Percentiles rank a stretch among this genome's conserved stretches.
These are phyloP conservation scores for Nannochloropsis salina DNA, from an alignment of 108 stramenopile species.

Conservation along the genomic window DNA sequence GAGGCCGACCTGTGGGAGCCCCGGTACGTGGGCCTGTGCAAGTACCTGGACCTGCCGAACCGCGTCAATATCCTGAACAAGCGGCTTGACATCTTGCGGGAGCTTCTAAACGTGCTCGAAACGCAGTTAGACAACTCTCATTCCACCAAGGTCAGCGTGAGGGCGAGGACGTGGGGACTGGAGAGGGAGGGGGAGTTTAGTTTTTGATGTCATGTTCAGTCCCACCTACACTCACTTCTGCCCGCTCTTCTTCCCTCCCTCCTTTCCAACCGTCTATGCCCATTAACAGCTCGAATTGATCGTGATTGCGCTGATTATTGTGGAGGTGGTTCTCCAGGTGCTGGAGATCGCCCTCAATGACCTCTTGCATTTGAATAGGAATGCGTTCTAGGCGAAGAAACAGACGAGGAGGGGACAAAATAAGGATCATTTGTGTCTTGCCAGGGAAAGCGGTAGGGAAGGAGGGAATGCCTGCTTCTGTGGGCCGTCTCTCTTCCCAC, in stretches of 20 bases:
- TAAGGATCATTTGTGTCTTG: too few relatives aligned
- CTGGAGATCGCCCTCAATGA: slow-evolving; percentile 13
- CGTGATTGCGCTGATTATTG: slow-evolving; percentile 53
- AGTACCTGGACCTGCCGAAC: slow-evolving; percentile 55
- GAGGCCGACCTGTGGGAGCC: slow-evolving; percentile 59
- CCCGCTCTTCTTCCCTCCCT: neutral
- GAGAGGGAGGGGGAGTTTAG: neutral
- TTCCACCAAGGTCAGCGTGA: neutral
- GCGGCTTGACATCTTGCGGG: slow-evolving; percentile 57
- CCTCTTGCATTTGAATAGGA: neutral
- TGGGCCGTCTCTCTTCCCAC: too few relatives aligned
- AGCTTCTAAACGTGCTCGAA: slow-evolving; percentile 57
- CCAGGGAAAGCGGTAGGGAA: too few relatives aligned
- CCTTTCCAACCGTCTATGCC: neutral
- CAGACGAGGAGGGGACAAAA: neutral
- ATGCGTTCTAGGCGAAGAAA: neutral
- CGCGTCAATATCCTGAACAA: slow-evolving; percentile 58
- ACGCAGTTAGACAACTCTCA: slow-evolving; percentile 42
- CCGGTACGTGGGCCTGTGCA: slow-evolving; percentile 40
- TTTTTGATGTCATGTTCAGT: too few relatives aligned
- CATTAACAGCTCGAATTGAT: slow-evolving; percentile 49
- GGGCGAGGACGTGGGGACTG: neutral
- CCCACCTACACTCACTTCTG: neutral
- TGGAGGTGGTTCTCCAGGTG: slow-evolving; percentile 49
- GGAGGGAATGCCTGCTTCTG: too few relatives aligned